Percentiles rank a stretch among this genome's conserved stretches.
Evolutionary conservation across 2,329 filamentous ascomycete genomes (phyloP).

Genomic region (Fusarium subtropicale): DNA sequence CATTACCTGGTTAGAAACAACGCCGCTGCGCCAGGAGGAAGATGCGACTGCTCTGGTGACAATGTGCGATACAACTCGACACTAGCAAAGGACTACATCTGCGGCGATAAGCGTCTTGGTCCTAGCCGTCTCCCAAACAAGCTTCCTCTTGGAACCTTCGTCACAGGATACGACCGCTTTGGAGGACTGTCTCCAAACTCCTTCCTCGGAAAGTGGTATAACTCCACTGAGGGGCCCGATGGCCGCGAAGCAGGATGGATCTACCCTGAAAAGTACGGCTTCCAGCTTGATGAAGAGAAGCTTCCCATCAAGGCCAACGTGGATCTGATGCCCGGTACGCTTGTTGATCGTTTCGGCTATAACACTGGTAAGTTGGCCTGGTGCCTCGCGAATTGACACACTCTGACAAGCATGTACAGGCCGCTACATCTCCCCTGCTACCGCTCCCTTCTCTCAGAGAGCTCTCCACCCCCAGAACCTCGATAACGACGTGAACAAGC

Average conservation of each 20-base stretch:
- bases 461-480: constrained; percentile 32
- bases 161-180: constrained; percentile 29
- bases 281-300: constrained; percentile 51
- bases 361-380: constrained; percentile 4
- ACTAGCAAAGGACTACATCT: constrained; percentile 5
- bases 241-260: constrained; percentile 9
- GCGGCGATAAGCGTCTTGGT: constrained; percentile 26
- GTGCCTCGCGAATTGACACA: neutral
- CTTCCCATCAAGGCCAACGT: constrained; percentile 56
- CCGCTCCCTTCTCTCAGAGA: constrained; percentile 27
- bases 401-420: constrained; percentile 2
- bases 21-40: neutral
- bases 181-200: constrained; percentile 20
- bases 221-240: neutral
- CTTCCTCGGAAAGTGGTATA: constrained; percentile 30
- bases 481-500: neutral
- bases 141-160: constrained; percentile 23
- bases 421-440: constrained; percentile 29
- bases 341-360: constrained; percentile 61
- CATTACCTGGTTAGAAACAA: neutral
- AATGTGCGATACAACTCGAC: neutral
- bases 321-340: constrained; percentile 53
- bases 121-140: constrained; percentile 15
- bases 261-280: constrained; percentile 47
- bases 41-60: constrained; percentile 19